phyloP scores from a whole-genome alignment of 768 basidiomycete genomes.

The Sistotremastrum niveocremeum region DNA sequence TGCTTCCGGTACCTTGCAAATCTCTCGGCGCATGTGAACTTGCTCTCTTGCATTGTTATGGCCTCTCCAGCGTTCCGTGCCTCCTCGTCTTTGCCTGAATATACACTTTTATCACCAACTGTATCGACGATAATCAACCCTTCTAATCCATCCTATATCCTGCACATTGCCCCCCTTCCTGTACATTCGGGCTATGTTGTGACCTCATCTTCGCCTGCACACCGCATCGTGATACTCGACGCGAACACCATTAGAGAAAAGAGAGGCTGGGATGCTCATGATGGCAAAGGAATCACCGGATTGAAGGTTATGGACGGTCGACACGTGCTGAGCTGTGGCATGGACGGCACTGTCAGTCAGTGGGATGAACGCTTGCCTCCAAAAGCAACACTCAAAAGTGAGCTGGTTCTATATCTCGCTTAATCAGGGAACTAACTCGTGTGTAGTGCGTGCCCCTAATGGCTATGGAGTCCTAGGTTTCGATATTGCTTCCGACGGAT shows the following conservation, averaged over 20 bases:
- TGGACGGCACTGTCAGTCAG: conserved; percentile 54
- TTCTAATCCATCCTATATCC: conserved; percentile 35
- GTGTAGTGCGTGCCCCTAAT: conserved; percentile 1
- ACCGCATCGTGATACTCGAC: conserved; percentile 57
- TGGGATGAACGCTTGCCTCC: conserved; percentile 59
- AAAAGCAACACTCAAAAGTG: conserved; percentile 42
- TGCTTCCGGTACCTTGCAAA: too few species aligned
- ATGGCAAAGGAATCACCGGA: conserved; percentile 35
- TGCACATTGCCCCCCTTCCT: conserved; percentile 38
- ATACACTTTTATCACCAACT: too few species aligned
- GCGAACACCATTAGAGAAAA: conserved; percentile 34
- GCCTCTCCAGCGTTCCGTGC: too few species aligned
- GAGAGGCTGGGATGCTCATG: conserved; percentile 43
- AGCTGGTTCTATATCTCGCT: conserved; percentile 12
- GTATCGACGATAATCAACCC: not conserved
- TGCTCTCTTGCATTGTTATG: too few species aligned
- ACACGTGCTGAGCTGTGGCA: conserved; percentile 47
- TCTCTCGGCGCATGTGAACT: too few species aligned
- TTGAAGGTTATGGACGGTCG: conserved; percentile 31
- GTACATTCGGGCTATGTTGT: conserved; percentile 36
- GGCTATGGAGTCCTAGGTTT: conserved; percentile 24
- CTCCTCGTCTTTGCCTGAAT: too few species aligned
- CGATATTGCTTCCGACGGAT: conserved; percentile 57
- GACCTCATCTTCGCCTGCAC: conserved; percentile 46
- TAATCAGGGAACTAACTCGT: not conserved